A percentile compares a stretch with the other conserved stretches of the same genome.
Evolutionary conservation across 1,284 basidiomycete genomes (phyloP).

Genomic region (Ganoderma boninense): DNA sequence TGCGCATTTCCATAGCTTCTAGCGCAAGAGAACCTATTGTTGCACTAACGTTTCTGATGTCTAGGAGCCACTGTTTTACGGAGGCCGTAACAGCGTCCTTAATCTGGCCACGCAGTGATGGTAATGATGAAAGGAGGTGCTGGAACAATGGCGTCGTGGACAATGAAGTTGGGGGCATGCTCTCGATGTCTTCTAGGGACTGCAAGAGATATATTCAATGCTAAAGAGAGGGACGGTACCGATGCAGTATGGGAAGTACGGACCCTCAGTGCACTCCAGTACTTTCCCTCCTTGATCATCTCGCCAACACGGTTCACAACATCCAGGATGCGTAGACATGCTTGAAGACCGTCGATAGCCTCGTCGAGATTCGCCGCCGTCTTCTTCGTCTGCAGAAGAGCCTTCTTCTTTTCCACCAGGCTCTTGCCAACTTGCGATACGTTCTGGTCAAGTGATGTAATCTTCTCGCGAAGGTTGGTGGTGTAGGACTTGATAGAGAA

Average conservation of each 20-base stretch:
- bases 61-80: constrained; percentile 97
- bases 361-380: constrained; percentile 95
- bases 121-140: constrained; percentile 90
- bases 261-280: constrained; percentile 96
- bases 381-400: constrained; percentile 89
- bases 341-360: constrained; percentile 94
- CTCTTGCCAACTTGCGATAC: constrained; percentile 84
- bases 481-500: constrained; percentile 94
- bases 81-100: constrained; percentile 94
- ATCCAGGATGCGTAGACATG: constrained; percentile 91
- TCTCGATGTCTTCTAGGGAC: constrained; percentile 95
- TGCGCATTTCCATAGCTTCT: constrained; percentile 89
- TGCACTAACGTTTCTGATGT: constrained; percentile 90
- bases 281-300: constrained; percentile 93
- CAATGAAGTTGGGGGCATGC: constrained; percentile 88
- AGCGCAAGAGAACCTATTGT: constrained; percentile 90
- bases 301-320: constrained; percentile 94
- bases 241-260: constrained; percentile 51
- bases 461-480: constrained; percentile 82
- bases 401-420: constrained; percentile 92
- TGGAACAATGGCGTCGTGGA: constrained; percentile 95
- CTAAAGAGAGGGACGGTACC: constrained; percentile 31
- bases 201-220: constrained; percentile 48
- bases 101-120: constrained; percentile 89
- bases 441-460: constrained; percentile 72